Evolutionary conservation across 345 rosid genomes (phyloP).

Genomic region (Gossypium australe): DNA sequence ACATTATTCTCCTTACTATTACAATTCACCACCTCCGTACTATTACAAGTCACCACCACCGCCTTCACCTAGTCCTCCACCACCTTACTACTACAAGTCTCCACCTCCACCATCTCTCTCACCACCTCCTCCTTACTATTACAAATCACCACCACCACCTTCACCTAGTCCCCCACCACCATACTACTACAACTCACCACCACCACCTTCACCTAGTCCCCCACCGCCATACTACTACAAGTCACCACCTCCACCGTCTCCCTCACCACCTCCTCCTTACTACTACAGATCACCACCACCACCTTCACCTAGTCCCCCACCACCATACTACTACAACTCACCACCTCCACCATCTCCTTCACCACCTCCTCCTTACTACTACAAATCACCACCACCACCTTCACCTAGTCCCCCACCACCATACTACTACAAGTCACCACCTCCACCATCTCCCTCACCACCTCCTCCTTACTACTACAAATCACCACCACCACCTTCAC

Average conservation of each 20-base stretch:
- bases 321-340: neutral
- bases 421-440: neutral
- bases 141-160: no score
- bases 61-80: no score
- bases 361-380: neutral
- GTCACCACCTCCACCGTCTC: rapidly evolving
- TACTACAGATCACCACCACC: neutral
- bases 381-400: neutral
- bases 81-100: no score
- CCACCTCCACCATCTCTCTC: no score
- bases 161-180: no score
- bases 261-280: no score
- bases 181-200: no score
- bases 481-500: neutral
- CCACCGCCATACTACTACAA: no score
- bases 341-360: neutral
- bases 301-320: neutral
- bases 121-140: no score
- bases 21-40: neutral
- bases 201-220: no score
- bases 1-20: neutral
- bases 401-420: neutral
- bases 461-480: neutral
- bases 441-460: neutral
- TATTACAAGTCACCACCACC: neutral